Evolutionary conservation across 179 eudicot species (phyloP), one percentile per base, ranked within the genome.

Genomic region (Amaranthus tricolor): DNA sequence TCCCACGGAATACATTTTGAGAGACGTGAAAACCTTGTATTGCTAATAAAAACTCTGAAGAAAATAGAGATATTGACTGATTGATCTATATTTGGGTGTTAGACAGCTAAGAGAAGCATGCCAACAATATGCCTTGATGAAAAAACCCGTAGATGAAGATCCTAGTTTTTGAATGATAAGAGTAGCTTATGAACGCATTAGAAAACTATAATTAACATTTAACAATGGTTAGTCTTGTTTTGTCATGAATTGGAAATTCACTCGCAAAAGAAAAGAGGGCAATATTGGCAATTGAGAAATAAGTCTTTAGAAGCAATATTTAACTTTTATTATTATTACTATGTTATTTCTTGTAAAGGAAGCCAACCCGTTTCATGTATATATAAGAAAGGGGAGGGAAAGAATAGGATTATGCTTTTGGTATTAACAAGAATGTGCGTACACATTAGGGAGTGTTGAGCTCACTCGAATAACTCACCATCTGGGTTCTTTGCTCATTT

Each of bases 171-270:
- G 51, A 74, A 52, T 43, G 52, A n/a, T 53, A 16, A 16, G 54
- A 31, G 70, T 51, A 40, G 76, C 62, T 51, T 63, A 64, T 54
- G 54, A 63, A 62, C 61, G 60, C 56, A 21, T 31, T 21, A 71
- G 66, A 65, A 71, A 71, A 13, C 2, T 44, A 9, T 43, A 6
- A n/a, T n/a, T 7, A 44, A 1, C 11, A 21, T n/a, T 49, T 56
- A 12, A 56, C 24, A 45, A 60, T 61, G 57, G 76, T 21, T 31
- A 50, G 58, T 60, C 40, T n/a, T 16, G 11, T 6, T 5, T 61
- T 69, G 14, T 2, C 13, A 15, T 11, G 5, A 52, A 49, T 62
- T 7, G 45, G 16, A 62, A 15, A 62, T 13, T 62, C 31, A 24
- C 31, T 24, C 1, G 31, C 31, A 24, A 12, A 31, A 62, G 47